phyloP scores from a whole-genome alignment of 208 protist species.

The Leptomonas pyrrhocoris region DNA sequence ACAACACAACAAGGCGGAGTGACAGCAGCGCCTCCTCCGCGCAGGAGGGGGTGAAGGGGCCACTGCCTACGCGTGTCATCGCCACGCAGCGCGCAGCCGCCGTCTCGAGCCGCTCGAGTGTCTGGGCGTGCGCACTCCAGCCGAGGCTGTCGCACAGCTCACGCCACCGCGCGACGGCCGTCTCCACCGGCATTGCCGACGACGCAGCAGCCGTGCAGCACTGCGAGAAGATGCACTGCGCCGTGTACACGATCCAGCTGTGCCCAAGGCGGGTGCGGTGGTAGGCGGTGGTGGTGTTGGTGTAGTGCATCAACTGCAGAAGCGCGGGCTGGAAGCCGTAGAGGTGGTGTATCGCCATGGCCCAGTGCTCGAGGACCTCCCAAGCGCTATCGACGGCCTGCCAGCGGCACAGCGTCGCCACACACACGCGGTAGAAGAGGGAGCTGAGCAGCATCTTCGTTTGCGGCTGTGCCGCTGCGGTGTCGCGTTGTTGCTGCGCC shows the following conservation, averaged over 20 bases:
- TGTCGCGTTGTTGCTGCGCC: background rate
- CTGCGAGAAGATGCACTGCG: constrained; percentile 48
- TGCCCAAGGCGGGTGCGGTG: constrained; percentile 28
- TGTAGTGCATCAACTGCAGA: constrained; percentile 21
- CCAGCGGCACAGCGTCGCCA: constrained; percentile 29
- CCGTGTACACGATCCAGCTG: constrained; percentile 43
- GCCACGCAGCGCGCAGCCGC: constrained; percentile 40
- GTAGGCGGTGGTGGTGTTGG: constrained; percentile 27
- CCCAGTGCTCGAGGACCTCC: constrained; percentile 46
- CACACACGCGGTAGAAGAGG: constrained; percentile 34
- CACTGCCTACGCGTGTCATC: constrained; percentile 18
- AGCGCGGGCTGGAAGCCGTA: constrained; percentile 49
- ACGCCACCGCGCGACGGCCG: constrained; percentile 36
- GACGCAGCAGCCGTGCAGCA: constrained; percentile 33
- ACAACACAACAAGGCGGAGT: constrained; percentile 60
- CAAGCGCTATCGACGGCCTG: constrained; percentile 15
- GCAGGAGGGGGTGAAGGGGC: constrained; percentile 19
- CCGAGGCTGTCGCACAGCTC: constrained; percentile 54
- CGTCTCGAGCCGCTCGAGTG: constrained; percentile 37
- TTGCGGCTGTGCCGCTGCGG: constrained; percentile 11
- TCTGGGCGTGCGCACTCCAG: constrained; percentile 62
- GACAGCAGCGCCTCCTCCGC: constrained; percentile 54
- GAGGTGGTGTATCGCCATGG: constrained; percentile 37
- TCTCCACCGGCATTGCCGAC: constrained; percentile 9
- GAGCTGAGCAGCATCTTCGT: constrained; percentile 15